phyloP scores from a whole-genome alignment of 2,329 filamentous ascomycete species.

The Neofusicoccum cordaticola region DNA sequence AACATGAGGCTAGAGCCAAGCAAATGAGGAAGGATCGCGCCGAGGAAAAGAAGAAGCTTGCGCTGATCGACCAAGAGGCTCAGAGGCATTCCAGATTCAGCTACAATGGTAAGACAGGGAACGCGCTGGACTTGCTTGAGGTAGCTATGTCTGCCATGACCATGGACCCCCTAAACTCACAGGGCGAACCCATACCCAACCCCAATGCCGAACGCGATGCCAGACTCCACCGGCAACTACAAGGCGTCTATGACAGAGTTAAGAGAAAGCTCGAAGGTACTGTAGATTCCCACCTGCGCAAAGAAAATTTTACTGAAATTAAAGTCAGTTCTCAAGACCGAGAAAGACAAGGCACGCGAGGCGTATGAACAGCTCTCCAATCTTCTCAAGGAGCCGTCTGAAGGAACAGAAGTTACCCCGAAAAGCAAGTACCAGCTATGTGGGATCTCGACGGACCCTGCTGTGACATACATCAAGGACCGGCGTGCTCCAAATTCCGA shows the following conservation, averaged over 20 bases:
- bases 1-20: slow-evolving; percentile 2
- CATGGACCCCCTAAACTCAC: slow-evolving; percentile 1
- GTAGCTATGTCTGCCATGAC: slow-evolving; percentile 36
- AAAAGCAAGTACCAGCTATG: slow-evolving; percentile 12
- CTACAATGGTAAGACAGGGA: slow-evolving; percentile 28
- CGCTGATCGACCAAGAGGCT: slow-evolving; percentile 28
- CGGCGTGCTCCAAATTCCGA: background rate
- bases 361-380: slow-evolving; percentile 11
- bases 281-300: background rate
- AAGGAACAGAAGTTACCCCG: background rate
- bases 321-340: background rate
- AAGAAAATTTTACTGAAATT: background rate
- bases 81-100: slow-evolving; percentile 2
- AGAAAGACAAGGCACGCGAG: background rate
- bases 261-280: slow-evolving; percentile 25
- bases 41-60: slow-evolving; percentile 45
- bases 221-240: slow-evolving; percentile 26
- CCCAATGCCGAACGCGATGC: slow-evolving; percentile 20
- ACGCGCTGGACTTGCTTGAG: slow-evolving; percentile 39
- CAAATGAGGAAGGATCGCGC: slow-evolving; percentile 12
- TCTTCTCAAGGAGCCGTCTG: slow-evolving; percentile 3
- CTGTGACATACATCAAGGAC: slow-evolving; percentile 5
- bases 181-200: slow-evolving; percentile 19
- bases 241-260: slow-evolving; percentile 30
- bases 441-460: slow-evolving; percentile 13